Evolutionary conservation across 108 stramenopile species (phyloP).

Genomic region (Discostella stelligeroides): DNA sequence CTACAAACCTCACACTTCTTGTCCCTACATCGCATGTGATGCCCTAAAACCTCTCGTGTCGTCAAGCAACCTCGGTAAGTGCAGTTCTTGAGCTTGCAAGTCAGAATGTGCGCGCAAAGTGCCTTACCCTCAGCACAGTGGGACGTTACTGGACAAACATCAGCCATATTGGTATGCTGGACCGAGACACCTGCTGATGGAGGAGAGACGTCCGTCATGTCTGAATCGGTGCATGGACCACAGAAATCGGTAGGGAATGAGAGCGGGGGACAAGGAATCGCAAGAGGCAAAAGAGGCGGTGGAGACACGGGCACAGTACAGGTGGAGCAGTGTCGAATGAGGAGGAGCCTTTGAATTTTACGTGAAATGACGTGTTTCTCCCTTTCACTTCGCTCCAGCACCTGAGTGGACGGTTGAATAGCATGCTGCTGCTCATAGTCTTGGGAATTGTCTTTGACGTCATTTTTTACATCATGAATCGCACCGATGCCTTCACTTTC

Average conservation of each 20-base stretch:
- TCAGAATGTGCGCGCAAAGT: constrained; percentile 28
- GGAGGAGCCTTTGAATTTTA: constrained; percentile 45
- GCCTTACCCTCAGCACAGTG: constrained; percentile 41
- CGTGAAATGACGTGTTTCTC: constrained; percentile 25
- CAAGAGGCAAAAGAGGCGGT: constrained; percentile 3
- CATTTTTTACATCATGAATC: background rate
- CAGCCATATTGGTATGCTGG: background rate
- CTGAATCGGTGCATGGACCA: background rate
- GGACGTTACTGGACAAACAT: constrained; percentile 31
- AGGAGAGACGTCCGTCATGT: background rate
- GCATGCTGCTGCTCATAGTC: background rate
- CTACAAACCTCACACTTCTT: constrained; percentile 34
- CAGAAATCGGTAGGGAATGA: background rate
- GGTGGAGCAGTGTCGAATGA: constrained; percentile 39
- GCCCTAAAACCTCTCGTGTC: constrained; percentile 39
- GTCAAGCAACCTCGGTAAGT: constrained; percentile 35
- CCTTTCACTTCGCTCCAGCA: background rate
- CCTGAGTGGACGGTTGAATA: background rate
- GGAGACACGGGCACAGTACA: constrained; percentile 15
- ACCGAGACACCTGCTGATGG: too few species aligned
- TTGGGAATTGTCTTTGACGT: background rate
- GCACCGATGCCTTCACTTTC: too few species aligned
- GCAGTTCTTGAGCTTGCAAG: constrained; percentile 29
- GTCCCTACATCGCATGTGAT: constrained; percentile 28
- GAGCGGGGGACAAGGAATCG: background rate